phyloP scores from a whole-genome alignment of 192 early-diverging fungal genomes.

The Coemansia umbellata region DNA sequence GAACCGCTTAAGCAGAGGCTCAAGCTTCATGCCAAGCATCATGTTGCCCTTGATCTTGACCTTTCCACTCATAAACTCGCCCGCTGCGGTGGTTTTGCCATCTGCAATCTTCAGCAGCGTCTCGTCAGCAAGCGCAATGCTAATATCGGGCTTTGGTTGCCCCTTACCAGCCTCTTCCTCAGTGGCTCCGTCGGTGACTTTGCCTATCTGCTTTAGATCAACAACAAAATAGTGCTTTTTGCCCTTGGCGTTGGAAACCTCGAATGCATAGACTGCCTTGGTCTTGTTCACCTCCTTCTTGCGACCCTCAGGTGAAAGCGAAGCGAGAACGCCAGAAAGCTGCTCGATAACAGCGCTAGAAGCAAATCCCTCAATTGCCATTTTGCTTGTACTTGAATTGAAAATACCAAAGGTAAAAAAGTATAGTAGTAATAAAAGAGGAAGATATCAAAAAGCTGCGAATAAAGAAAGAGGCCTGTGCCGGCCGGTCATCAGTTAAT shows the following conservation, averaged over 20 bases:
- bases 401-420: not conserved
- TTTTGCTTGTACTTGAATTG: not conserved
- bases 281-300: constrained; percentile 37
- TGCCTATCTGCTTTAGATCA: constrained; percentile 76
- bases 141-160: constrained; percentile 75
- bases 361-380: constrained; percentile 38
- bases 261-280: constrained; percentile 87
- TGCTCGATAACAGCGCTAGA: constrained; percentile 47
- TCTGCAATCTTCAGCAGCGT: constrained; percentile 77
- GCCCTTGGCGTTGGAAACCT: constrained; percentile 64
- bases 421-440: not conserved
- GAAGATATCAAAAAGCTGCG: not conserved
- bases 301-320: constrained; percentile 42
- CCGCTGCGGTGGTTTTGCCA: constrained; percentile 85
- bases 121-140: constrained; percentile 65
- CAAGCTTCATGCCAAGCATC: constrained; percentile 72
- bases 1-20: constrained; percentile 59
- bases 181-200: constrained; percentile 56
- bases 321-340: constrained; percentile 25
- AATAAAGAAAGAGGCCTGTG: constrained; percentile 4
- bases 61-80: constrained; percentile 90
- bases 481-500: too few species aligned
- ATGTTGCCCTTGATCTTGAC: constrained; percentile 78
- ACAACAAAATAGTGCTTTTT: constrained; percentile 77
- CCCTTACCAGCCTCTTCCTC: constrained; percentile 53